Evolutionary conservation across 2,329 filamentous ascomycete species (phyloP).

Genomic region (Didymella arachidicola): DNA sequence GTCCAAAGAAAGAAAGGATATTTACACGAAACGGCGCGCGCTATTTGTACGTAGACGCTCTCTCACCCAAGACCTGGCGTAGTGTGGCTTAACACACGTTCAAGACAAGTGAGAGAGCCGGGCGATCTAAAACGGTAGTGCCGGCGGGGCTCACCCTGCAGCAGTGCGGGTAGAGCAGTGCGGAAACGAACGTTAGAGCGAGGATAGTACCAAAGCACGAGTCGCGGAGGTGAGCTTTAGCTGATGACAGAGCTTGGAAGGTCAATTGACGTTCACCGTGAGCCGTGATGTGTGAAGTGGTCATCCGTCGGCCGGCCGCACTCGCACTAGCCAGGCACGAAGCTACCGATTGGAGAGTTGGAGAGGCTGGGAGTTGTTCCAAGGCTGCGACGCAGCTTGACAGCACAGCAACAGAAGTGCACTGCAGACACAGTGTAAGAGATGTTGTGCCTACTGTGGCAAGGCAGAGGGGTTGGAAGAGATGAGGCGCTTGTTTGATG

Average conservation of each 20-base stretch:
- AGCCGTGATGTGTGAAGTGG: conserved; percentile 6
- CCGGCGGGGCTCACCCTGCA: conserved; percentile 33
- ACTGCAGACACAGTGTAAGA: not conserved
- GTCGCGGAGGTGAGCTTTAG: conserved; percentile 10
- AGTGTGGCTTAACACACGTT: conserved; percentile 23
- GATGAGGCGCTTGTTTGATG: not conserved
- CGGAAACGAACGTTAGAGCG: conserved; percentile 3
- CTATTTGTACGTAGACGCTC: conserved; percentile 1
- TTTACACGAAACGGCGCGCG: conserved; percentile 22
- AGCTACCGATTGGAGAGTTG: conserved; percentile 5
- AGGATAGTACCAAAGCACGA: not conserved
- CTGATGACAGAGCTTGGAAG: not conserved
- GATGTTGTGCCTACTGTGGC: not conserved
- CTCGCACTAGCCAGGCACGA: conserved; percentile 13
- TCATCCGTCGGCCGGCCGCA: conserved; percentile 4
- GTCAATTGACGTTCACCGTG: conserved; percentile 11
- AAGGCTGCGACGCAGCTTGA: conserved; percentile 19
- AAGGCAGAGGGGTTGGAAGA: not conserved
- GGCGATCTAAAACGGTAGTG: conserved; percentile 36
- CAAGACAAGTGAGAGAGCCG: conserved; percentile 33
- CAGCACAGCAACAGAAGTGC: conserved; percentile 11
- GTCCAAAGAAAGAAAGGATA: conserved; percentile 3
- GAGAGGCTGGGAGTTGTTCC: conserved; percentile 19
- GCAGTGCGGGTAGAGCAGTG: conserved; percentile 19
- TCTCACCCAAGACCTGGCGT: conserved; percentile 22